Conservation (phyloP, 2,329 filamentous ascomycete genomes). For the Aspergillus candidus region DNA sequence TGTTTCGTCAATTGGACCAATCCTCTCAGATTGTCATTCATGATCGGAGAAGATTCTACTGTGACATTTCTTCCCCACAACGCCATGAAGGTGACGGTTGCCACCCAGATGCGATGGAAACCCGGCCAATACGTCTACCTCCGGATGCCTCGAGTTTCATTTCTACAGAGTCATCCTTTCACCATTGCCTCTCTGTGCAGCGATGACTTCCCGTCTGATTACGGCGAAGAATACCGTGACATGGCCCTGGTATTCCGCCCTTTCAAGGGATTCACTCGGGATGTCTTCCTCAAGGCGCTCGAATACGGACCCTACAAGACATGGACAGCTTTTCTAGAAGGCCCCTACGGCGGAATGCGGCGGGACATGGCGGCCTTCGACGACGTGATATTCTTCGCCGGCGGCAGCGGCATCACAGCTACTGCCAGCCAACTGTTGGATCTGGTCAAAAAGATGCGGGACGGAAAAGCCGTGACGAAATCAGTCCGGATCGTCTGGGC, state of each 20-base stretch:
- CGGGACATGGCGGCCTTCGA: constrained; percentile 87
- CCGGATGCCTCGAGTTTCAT: constrained; percentile 83
- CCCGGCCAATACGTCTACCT: constrained; percentile 94
- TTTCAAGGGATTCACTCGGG: constrained; percentile 82
- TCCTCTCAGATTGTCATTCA: constrained; percentile 70
- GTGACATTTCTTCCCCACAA: constrained; percentile 87
- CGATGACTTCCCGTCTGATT: constrained; percentile 86
- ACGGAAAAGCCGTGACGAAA: constrained; percentile 87
- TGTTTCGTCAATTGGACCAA: constrained; percentile 88
- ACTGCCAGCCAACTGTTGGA: constrained; percentile 86
- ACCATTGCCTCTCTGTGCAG: constrained; percentile 90
- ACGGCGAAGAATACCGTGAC: constrained; percentile 80
- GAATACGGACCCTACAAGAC: constrained; percentile 85
- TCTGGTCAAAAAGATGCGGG: constrained; percentile 93
- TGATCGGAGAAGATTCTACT: constrained; percentile 86
- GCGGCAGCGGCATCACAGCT: constrained; percentile 90
- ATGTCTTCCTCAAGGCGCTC: constrained; percentile 74
- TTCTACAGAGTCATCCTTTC: constrained; percentile 92
- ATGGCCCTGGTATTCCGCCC: constrained; percentile 88
- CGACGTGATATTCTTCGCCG: constrained; percentile 85
- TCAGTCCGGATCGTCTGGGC: constrained; percentile 92
- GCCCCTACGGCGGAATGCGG: constrained; percentile 91
- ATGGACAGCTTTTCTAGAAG: constrained; percentile 86
- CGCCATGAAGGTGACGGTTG: constrained; percentile 91
- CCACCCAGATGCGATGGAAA: constrained; percentile 86